These are phyloP conservation scores for Fraxinus angustifolia DNA, from an alignment of 305 asterid genomes.

Conservation along the genomic window DNA sequence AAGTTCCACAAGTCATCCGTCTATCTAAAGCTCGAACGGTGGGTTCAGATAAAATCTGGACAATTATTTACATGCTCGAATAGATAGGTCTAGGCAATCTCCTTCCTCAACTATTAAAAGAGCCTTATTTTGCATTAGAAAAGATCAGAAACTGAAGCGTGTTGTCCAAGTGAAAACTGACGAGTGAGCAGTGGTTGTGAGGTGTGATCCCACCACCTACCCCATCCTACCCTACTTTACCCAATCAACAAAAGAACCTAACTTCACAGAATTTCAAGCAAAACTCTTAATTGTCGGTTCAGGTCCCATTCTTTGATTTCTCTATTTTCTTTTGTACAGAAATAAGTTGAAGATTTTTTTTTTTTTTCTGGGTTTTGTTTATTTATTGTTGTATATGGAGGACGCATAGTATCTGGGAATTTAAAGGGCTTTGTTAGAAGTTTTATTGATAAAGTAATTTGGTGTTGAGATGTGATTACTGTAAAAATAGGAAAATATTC, in stretches of 20 bases:
- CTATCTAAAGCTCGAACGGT: background rate
- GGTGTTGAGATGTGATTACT: background rate
- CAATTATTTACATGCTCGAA: background rate
- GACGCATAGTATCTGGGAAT: background rate
- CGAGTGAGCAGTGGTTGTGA: constrained; percentile 20
- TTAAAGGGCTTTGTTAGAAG: background rate
- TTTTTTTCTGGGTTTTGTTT: constrained; percentile 4
- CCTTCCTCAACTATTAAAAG: background rate
- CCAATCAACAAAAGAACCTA: background rate
- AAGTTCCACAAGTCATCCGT: background rate
- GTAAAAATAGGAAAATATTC: background rate
- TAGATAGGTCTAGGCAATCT: background rate
- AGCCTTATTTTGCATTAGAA: background rate
- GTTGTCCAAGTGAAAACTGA: constrained; percentile 34
- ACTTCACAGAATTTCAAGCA: background rate
- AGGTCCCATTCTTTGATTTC: background rate
- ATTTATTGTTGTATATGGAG: constrained; percentile 8
- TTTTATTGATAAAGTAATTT: background rate
- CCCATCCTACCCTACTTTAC: background rate
- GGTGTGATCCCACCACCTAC: background rate
- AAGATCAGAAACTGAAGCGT: constrained; percentile 30
- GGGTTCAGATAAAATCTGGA: background rate
- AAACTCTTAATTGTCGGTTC: background rate
- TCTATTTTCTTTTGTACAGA: background rate
- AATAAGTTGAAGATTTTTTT: background rate